Evolutionary conservation across 1,284 basidiomycete genomes (phyloP).

Genomic region (Ceratobasidium sp.): DNA sequence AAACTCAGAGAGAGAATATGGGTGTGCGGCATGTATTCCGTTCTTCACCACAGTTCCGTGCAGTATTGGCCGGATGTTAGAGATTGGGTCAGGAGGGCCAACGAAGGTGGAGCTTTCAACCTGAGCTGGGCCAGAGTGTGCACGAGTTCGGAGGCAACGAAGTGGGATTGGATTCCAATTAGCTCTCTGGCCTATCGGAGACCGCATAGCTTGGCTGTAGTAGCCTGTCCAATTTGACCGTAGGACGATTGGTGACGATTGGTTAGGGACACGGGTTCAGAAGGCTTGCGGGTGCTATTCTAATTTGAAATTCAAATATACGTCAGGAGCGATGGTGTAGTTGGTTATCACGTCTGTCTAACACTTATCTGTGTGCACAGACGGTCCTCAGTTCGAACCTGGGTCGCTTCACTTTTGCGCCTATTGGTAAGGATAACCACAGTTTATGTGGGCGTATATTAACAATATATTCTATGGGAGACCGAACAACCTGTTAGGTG

Average conservation of each 20-base stretch:
- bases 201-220: neutral
- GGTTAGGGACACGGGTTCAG: too few species aligned
- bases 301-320: neutral
- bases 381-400: slow-evolving; percentile 43
- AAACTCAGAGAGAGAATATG: slow-evolving; percentile 79
- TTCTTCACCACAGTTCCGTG: neutral
- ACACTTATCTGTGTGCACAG: slow-evolving; percentile 32
- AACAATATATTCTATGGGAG: too few species aligned
- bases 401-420: slow-evolving; percentile 40
- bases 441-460: too few species aligned
- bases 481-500: too few species aligned
- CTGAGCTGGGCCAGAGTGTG: neutral
- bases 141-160: slow-evolving; percentile 4
- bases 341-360: slow-evolving; percentile 43
- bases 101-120: slow-evolving; percentile 56
- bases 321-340: slow-evolving; percentile 41
- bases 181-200: neutral
- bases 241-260: too few species aligned
- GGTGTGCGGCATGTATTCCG: slow-evolving; percentile 58
- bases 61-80: slow-evolving; percentile 70
- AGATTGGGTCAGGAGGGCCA: slow-evolving; percentile 76
- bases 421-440: too few species aligned
- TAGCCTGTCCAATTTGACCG: neutral
- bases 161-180: neutral
- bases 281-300: too few species aligned